phyloP scores from a whole-genome alignment of 164 flowering plant species.

The Vitis rupestris region DNA sequence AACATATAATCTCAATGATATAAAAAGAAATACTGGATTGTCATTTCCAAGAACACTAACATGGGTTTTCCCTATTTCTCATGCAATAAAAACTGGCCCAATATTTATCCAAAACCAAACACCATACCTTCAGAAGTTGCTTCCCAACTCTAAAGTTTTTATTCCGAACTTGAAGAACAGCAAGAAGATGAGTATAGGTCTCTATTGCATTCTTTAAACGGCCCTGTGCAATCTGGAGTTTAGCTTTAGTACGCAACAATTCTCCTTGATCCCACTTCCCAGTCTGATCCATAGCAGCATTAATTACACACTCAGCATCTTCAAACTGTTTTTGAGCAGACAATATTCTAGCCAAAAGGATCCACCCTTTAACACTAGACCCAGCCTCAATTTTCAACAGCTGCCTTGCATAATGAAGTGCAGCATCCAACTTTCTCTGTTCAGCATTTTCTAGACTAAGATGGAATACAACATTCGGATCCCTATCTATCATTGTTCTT shows the following conservation, averaged over 20 bases:
- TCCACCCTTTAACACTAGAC: conserved; percentile 54
- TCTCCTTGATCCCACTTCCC: conserved; percentile 88
- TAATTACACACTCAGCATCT: conserved; percentile 72
- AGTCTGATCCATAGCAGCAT: conserved; percentile 82
- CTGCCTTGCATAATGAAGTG: conserved; percentile 71
- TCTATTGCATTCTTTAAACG: conserved; percentile 57
- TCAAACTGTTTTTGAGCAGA: conserved; percentile 73
- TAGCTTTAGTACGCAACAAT: conserved; percentile 73
- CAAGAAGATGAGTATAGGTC: conserved; percentile 83
- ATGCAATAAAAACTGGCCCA: too few species aligned
- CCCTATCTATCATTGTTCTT: conserved; percentile 33
- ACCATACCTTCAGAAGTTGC: conserved; percentile 51
- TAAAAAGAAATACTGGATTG: too few species aligned
- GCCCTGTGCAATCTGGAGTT: conserved; percentile 77
- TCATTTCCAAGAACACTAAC: too few species aligned
- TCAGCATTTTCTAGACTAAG: conserved; percentile 83
- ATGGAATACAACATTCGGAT: conserved; percentile 50
- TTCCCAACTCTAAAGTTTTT: conserved; percentile 53
- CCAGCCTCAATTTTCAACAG: conserved; percentile 67
- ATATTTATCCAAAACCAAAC: not conserved
- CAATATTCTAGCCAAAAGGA: conserved; percentile 72
- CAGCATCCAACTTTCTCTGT: conserved; percentile 79
- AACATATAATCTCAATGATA: too few species aligned
- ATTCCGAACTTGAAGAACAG: conserved; percentile 66
- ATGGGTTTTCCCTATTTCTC: too few species aligned